Conservation (phyloP, 106 monocot genomes). For the Dendrobium catenatum region DNA sequence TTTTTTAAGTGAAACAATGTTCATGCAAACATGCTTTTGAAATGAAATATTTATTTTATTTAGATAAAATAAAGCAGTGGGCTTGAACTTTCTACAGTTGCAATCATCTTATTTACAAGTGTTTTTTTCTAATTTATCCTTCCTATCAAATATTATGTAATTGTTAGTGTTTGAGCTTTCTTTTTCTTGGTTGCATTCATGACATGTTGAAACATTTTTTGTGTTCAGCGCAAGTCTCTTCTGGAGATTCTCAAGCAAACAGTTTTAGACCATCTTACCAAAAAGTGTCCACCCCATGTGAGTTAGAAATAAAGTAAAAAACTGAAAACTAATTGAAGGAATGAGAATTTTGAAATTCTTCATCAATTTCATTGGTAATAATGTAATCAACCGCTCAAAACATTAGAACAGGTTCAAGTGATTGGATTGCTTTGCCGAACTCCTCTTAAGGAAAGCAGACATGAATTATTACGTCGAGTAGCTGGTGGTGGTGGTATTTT, state of each 20-base stretch:
- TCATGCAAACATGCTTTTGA: not conserved
- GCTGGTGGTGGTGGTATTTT: conserved; percentile 95
- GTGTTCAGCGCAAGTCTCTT: conserved; percentile 75
- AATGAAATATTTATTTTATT: not conserved
- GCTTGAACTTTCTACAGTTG: not conserved
- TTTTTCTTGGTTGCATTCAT: not conserved
- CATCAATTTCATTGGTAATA: not conserved
- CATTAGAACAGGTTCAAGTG: conserved; percentile 75
- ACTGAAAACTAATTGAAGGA: not conserved
- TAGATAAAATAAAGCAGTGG: not conserved
- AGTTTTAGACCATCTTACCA: conserved; percentile 82
- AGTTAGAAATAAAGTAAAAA: conserved; percentile 14
- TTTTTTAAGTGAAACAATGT: no score
- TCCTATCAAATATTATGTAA: not conserved
- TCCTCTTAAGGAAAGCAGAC: conserved; percentile 76
- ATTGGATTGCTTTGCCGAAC: conserved; percentile 94
- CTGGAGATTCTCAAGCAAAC: conserved; percentile 93
- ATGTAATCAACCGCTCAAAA: not conserved
- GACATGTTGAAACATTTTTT: conserved; percentile 10
- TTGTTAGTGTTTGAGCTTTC: not conserved
- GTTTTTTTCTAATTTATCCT: not conserved
- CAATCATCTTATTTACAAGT: not conserved
- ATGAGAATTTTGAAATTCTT: not conserved
- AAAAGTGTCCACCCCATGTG: conserved; percentile 94
- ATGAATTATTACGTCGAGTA: conserved; percentile 83